phyloP scores from a whole-genome alignment of 2,329 filamentous ascomycete genomes.

The Colletotrichum magnum region DNA sequence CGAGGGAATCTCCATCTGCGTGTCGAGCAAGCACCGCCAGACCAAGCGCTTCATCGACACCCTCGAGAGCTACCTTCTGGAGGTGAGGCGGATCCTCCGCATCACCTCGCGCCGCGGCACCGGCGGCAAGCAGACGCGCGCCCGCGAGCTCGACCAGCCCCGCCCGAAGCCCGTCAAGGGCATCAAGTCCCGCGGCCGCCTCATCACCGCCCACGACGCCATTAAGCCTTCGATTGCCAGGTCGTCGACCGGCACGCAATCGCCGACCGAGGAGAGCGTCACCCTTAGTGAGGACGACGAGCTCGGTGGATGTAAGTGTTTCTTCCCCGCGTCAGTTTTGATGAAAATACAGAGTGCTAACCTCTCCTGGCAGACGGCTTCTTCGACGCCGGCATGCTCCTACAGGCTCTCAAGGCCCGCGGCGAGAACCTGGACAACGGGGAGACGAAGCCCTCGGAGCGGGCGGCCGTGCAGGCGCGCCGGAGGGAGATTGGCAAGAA shows the following conservation, averaged over 20 bases:
- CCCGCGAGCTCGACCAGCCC: slow-evolving; percentile 65
- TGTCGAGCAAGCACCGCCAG: slow-evolving; percentile 93
- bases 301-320: slow-evolving; percentile 88
- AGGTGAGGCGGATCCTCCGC: slow-evolving; percentile 87
- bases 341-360: slow-evolving; percentile 44
- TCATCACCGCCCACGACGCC: slow-evolving; percentile 73
- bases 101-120: slow-evolving; percentile 68
- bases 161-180: slow-evolving; percentile 58
- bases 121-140: slow-evolving; percentile 61
- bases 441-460: slow-evolving; percentile 69
- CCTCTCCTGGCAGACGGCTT: slow-evolving; percentile 81
- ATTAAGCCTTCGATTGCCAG: slow-evolving; percentile 54
- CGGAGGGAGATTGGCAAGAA: slow-evolving; percentile 82
- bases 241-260: slow-evolving; percentile 66
- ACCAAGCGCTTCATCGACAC: slow-evolving; percentile 92
- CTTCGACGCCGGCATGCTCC: slow-evolving; percentile 95
- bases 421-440: slow-evolving; percentile 66
- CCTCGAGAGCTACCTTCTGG: slow-evolving; percentile 89
- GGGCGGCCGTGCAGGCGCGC: slow-evolving; percentile 69
- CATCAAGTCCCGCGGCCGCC: slow-evolving; percentile 79
- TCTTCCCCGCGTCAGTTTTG: neutral
- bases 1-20: slow-evolving; percentile 90
- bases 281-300: slow-evolving; percentile 87
- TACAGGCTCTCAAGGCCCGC: slow-evolving; percentile 86
- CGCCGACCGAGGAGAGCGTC: slow-evolving; percentile 77